A percentile compares a stretch with the other conserved stretches of the same genome.
Conservation (phyloP, 1,139 yeast species). For the Pneumocystis wakefieldiae region DNA sequence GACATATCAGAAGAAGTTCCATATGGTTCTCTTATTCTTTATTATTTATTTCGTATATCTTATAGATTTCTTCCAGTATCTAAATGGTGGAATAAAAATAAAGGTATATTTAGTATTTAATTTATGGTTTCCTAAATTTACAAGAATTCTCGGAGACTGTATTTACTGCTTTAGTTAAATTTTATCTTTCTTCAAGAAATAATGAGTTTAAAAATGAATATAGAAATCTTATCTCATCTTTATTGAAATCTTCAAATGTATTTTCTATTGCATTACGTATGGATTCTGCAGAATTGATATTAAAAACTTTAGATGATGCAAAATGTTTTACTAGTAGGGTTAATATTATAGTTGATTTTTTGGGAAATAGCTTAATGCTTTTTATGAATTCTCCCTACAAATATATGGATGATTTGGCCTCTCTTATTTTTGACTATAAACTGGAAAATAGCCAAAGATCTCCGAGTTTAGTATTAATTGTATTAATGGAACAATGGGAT, state of each 20-base stretch:
- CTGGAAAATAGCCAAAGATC: not conserved
- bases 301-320: not conserved
- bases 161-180: not conserved
- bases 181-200: not conserved
- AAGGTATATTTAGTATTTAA: not conserved
- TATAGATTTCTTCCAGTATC: not conserved
- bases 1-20: not conserved
- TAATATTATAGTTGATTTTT: not conserved
- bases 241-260: not conserved
- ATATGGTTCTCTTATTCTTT: not conserved
- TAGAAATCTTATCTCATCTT: not conserved
- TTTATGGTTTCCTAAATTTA: not conserved
- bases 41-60: not conserved
- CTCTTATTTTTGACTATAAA: not conserved
- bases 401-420: not conserved
- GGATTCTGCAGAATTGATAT: not conserved
- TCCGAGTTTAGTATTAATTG: not conserved
- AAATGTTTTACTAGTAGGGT: not conserved
- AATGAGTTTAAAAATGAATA: not conserved
- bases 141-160: not conserved
- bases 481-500: not conserved
- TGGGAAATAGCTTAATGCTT: not conserved
- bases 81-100: not conserved
- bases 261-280: not conserved
- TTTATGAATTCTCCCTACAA: not conserved